Conservation (phyloP, 768 basidiomycete genomes). For the Leucosporidium creatinivorum region DNA sequence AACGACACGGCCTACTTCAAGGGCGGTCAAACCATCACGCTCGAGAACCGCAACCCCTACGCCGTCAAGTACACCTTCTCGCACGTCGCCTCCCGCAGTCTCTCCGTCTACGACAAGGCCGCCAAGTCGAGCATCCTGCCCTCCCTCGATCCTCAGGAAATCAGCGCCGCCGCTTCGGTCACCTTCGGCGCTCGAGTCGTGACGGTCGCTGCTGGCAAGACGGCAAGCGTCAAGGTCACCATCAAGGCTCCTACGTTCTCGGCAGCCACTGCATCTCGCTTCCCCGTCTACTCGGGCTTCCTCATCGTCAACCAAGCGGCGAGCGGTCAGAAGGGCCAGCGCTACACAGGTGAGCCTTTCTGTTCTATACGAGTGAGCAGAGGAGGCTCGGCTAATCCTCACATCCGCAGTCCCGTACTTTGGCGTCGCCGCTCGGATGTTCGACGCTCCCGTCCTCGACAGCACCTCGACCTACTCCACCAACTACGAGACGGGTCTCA, state of each 20-base stretch:
- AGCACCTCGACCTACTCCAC: constrained; percentile 40
- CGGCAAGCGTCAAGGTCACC: constrained; percentile 33
- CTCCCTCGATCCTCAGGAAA: not conserved
- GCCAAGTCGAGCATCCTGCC: constrained; percentile 15
- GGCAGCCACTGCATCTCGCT: constrained; percentile 35
- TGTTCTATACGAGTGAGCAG: not conserved
- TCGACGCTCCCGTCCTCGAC: constrained; percentile 52
- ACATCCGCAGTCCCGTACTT: constrained; percentile 48
- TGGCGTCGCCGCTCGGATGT: constrained; percentile 47
- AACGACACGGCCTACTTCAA: constrained; percentile 60
- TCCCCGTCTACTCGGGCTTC: constrained; percentile 43
- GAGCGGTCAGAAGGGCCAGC: not conserved
- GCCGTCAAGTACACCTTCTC: constrained; percentile 5
- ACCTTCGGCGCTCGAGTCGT: constrained; percentile 34
- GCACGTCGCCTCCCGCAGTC: constrained; percentile 3
- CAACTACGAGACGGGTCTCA: not conserved
- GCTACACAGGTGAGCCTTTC: not conserved
- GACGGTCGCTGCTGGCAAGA: constrained; percentile 42
- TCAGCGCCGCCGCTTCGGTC: not conserved
- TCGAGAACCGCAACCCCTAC: constrained; percentile 38
- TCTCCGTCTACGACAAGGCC: constrained; percentile 15
- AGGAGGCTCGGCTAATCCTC: not conserved
- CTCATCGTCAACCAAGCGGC: constrained; percentile 39
- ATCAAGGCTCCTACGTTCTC: constrained; percentile 38
- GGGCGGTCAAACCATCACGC: constrained; percentile 46